These are phyloP conservation scores for Prototheca cutis DNA, from an alignment of 163 green algal genomes.

Conservation along the genomic window DNA sequence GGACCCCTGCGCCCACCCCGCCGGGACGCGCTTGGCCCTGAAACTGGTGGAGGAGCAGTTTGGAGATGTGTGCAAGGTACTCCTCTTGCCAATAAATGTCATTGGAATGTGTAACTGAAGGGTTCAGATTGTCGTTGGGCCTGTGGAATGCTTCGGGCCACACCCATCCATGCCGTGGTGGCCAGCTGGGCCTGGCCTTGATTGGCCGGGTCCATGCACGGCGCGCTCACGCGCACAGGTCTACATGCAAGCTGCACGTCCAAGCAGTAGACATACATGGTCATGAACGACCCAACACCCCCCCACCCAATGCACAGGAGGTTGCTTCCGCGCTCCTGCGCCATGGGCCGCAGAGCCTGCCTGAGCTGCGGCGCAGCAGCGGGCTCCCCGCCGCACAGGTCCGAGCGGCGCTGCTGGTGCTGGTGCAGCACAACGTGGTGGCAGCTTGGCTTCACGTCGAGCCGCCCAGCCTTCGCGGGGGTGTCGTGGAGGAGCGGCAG, in stretches of 20 bases:
- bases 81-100: too few relatives aligned
- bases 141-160: too few relatives aligned
- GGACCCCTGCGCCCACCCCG: slow-evolving; percentile 2
- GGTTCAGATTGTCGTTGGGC: too few relatives aligned
- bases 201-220: too few relatives aligned
- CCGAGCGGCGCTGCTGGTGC: slow-evolving; percentile 44
- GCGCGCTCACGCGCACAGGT: too few relatives aligned
- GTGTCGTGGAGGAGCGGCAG: slow-evolving; percentile 21
- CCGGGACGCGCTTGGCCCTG: slow-evolving; percentile 23
- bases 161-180: too few relatives aligned
- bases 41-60: slow-evolving; percentile 42
- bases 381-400: slow-evolving; percentile 24
- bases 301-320: too few relatives aligned
- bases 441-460: slow-evolving; percentile 38
- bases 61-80: slow-evolving; percentile 23
- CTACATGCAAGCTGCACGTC: too few relatives aligned
- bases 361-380: slow-evolving; percentile 26
- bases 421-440: slow-evolving; percentile 63
- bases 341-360: slow-evolving; percentile 27
- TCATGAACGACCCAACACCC: too few relatives aligned
- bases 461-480: slow-evolving; percentile 28
- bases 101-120: too few relatives aligned
- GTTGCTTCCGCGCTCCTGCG: neutral
- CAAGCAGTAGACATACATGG: too few relatives aligned
- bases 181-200: too few relatives aligned